A percentile compares a stretch with the other conserved stretches of the same genome.
Evolutionary conservation across 208 protist species (phyloP).

Genomic region (Leishmania mexicana): DNA sequence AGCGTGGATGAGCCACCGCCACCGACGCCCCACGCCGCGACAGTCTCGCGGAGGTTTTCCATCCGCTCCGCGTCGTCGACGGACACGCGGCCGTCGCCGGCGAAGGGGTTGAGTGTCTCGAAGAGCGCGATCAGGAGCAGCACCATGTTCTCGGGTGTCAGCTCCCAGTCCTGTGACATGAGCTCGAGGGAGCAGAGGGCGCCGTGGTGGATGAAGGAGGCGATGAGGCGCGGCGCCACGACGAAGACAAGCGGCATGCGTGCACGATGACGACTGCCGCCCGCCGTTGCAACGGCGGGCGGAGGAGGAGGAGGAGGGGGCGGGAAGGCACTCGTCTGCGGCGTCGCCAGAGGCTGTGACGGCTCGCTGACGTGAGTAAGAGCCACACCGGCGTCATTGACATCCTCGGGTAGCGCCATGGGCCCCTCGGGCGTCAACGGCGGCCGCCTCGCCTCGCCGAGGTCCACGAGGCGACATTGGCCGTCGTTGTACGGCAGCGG

Average conservation of each 20-base stretch:
- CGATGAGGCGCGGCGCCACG: slow-evolving; percentile 69
- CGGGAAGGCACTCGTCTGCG: not conserved
- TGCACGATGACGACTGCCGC: slow-evolving; percentile 1
- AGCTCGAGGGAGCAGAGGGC: slow-evolving; percentile 84
- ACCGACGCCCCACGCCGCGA: slow-evolving; percentile 2
- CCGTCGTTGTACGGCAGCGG: not conserved
- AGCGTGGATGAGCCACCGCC: not conserved
- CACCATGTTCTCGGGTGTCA: slow-evolving; percentile 45
- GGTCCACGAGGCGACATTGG: not conserved
- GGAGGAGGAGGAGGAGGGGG: not conserved
- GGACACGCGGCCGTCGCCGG: slow-evolving; percentile 47
- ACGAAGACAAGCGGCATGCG: slow-evolving; percentile 85
- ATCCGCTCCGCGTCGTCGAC: slow-evolving; percentile 42
- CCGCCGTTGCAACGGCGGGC: not conserved
- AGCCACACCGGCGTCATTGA: too few species aligned
- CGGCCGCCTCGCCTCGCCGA: not conserved
- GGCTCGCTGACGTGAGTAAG: not conserved
- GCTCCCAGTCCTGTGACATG: slow-evolving; percentile 81
- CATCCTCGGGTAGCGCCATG: not conserved
- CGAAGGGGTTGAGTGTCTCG: slow-evolving; percentile 76
- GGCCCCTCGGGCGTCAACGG: not conserved
- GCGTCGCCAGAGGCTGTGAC: not conserved
- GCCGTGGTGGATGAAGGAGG: slow-evolving; percentile 84
- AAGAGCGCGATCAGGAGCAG: slow-evolving; percentile 68
- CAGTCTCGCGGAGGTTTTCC: slow-evolving; percentile 20